Evolutionary conservation across 2,329 filamentous ascomycete species (phyloP), one percentile per base, ranked within the genome.

Genomic region (Trichoderma sp.): DNA sequence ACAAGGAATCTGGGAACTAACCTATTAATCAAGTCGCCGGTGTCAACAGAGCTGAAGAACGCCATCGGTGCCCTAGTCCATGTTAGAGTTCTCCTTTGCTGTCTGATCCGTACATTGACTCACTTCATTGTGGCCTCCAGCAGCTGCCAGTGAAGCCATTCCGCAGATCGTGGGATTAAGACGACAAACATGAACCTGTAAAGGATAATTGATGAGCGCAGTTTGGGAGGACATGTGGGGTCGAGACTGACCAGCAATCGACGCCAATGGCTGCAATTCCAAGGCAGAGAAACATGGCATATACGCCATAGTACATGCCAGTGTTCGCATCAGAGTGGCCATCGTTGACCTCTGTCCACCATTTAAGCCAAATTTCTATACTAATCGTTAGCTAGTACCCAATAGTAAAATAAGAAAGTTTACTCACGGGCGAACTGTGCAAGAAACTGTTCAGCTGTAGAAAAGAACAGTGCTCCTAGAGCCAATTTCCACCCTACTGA

Each of bases 41-140:
- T 75, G 64, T 80, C 76, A 1, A 79, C 79, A 5, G 71, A 74
- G 0, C 77, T 77, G 50, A 81, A 76, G 70, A 79, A 79, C 4
- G 70, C 70, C 19, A 78, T 74, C 2, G 78, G 48, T 32, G 71
- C 71, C 9, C 71, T 72, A 17, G 25, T 0, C 9, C 6, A 8
- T 13, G 27, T 69, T 73, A 7, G 77, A 34, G 9, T 34, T 2
- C 27, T 1, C 2, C 75, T 7, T 68, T 59, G 17, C 59, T 15
- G 6, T 22, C n/a, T 13, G 17, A 1, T 27, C 8, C 17, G 27
- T 19, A 35, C 37, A 1, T 13, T 50, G 15, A 54, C 70, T 1
- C 63, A 71, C 71, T 65, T 53, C 70, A 80, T 76, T 15, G 79
- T 75, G 0, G 78, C 78, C 5, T 67, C 68, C 2, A 80, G 71